Evolutionary conservation across 805 yeast genomes (phyloP).

Genomic region (Yarrowia sp.): DNA sequence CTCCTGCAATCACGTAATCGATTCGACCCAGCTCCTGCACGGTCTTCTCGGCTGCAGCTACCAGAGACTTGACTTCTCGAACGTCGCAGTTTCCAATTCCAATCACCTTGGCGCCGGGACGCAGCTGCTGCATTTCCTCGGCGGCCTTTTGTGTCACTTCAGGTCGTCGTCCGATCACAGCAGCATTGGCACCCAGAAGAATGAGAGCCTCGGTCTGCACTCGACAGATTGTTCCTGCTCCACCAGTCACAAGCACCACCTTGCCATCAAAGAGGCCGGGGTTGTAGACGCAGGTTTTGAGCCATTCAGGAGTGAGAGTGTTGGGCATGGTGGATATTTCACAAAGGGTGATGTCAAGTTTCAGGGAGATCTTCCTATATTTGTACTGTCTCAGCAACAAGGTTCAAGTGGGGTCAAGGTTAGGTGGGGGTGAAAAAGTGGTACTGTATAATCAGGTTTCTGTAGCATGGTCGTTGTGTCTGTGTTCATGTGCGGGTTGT

Average conservation of each 20-base stretch:
- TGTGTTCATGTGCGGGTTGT: no score
- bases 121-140: constrained; percentile 61
- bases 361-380: neutral
- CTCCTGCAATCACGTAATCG: constrained; percentile 91
- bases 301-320: constrained; percentile 42
- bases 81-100: constrained; percentile 82
- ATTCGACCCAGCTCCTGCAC: constrained; percentile 75
- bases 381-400: constrained; percentile 6
- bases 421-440: neutral
- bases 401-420: constrained; percentile 19
- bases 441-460: no score
- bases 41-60: constrained; percentile 67
- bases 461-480: no score
- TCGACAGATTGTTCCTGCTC: constrained; percentile 92
- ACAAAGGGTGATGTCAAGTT: neutral
- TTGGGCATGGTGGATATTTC: constrained; percentile 14
- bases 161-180: constrained; percentile 78
- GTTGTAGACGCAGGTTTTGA: constrained; percentile 51
- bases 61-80: constrained; percentile 65
- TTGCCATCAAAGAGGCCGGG: constrained; percentile 78
- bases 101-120: constrained; percentile 72
- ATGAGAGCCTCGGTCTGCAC: constrained; percentile 88
- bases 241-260: constrained; percentile 92
- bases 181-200: constrained; percentile 83
- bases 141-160: constrained; percentile 74